Evolutionary conservation across 768 basidiomycete species (phyloP).

Genomic region (Pulveroboletus sp.): DNA sequence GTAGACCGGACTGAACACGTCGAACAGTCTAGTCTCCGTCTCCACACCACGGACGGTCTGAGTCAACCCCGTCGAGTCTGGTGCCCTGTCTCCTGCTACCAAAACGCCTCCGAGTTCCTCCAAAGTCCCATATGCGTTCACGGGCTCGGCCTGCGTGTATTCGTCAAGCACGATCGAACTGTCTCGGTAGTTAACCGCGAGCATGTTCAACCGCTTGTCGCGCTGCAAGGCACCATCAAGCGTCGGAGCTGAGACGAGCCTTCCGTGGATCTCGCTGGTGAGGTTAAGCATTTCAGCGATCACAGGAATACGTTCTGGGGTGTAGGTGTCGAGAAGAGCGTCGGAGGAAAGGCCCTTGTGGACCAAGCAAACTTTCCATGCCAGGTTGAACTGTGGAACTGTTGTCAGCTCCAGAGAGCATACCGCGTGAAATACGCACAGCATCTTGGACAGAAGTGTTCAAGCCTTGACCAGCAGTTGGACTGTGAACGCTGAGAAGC

Average conservation of each 20-base stretch:
- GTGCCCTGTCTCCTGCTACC: conserved; percentile 43
- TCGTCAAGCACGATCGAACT: conserved; percentile 39
- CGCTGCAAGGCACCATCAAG: neutral
- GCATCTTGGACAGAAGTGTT: conserved; percentile 37
- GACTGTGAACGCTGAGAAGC: conserved; percentile 19
- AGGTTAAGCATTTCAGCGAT: conserved; percentile 42
- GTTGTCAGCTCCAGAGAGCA: neutral
- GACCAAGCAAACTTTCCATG: conserved; percentile 44
- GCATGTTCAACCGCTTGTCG: conserved; percentile 15
- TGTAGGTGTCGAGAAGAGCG: conserved; percentile 40
- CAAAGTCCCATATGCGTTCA: conserved; percentile 13
- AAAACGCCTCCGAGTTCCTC: conserved; percentile 28
- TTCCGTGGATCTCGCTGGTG: conserved; percentile 28
- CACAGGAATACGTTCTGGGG: conserved; percentile 42
- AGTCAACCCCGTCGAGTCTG: conserved; percentile 44
- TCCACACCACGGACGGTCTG: neutral
- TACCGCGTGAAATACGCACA: conserved; percentile 24
- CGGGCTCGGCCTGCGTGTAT: conserved; percentile 14
- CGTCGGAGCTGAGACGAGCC: neutral
- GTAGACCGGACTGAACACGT: conserved; percentile 16
- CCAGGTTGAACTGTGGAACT: conserved; percentile 36
- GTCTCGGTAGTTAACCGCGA: conserved; percentile 35
- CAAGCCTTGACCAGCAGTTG: conserved; percentile 31
- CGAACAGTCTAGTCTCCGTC: conserved; percentile 19
- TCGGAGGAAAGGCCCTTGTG: conserved; percentile 33